These are phyloP conservation scores for Kalanchoe fedtschenkoi DNA, from an alignment of 164 flowering plant species.

Conservation along the genomic window DNA sequence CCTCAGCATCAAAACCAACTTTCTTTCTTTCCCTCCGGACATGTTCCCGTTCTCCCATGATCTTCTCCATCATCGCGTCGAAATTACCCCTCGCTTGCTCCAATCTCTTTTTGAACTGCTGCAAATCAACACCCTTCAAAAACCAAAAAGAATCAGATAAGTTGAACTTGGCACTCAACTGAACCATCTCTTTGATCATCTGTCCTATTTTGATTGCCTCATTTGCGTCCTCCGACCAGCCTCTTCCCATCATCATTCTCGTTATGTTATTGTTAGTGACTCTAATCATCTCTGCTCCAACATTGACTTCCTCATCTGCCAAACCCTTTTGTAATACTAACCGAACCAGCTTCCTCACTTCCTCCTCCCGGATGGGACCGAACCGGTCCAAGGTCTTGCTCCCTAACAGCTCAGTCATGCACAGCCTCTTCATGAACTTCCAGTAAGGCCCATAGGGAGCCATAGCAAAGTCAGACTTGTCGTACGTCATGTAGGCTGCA, in stretches of 20 bases:
- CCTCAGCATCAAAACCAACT: not conserved
- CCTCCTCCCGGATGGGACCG: slow-evolving; percentile 6
- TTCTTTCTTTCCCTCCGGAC: slow-evolving; percentile 8
- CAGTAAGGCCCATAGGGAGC: slow-evolving; percentile 13
- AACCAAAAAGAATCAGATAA: slow-evolving; percentile 9
- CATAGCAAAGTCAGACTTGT: slow-evolving; percentile 5
- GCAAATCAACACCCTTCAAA: slow-evolving; percentile 3
- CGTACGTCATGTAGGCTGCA: slow-evolving; percentile 9
- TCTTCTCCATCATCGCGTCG: slow-evolving; percentile 4
- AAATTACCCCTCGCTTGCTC: slow-evolving; percentile 1
- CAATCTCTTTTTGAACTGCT: slow-evolving; percentile 5
- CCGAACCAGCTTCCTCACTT: not conserved
- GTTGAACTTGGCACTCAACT: slow-evolving; percentile 5
- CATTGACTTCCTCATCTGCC: slow-evolving; percentile 5
- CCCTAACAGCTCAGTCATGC: slow-evolving; percentile 7
- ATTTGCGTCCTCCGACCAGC: slow-evolving; percentile 8
- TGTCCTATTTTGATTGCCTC: not conserved
- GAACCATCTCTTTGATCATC: slow-evolving; percentile 3
- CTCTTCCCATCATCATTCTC: slow-evolving; percentile 9
- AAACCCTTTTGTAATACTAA: not conserved
- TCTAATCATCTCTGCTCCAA: slow-evolving; percentile 8
- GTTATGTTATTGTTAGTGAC: slow-evolving; percentile 6
- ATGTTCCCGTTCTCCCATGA: slow-evolving; percentile 15
- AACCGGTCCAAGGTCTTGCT: slow-evolving; percentile 2
- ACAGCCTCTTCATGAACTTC: slow-evolving; percentile 10